phyloP scores from a whole-genome alignment of 2,329 filamentous ascomycete species.

The Penicillium sp. region DNA sequence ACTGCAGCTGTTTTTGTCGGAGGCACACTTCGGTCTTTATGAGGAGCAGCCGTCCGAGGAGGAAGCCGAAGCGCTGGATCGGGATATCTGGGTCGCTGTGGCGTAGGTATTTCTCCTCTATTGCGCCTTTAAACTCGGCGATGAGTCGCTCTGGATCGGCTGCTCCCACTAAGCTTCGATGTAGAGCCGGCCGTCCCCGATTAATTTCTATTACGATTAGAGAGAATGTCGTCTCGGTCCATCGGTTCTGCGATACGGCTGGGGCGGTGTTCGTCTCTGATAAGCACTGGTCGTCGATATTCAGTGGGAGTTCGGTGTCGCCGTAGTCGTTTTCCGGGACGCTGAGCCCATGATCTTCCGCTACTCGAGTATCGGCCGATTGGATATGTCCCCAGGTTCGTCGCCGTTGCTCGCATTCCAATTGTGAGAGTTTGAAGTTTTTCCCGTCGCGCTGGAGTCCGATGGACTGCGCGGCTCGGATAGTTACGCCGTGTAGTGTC shows the following conservation, averaged over 20 bases:
- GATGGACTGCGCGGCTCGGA: slow-evolving; percentile 51
- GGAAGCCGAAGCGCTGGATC: slow-evolving; percentile 31
- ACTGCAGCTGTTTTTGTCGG: slow-evolving; percentile 23
- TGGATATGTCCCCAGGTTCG: slow-evolving; percentile 56
- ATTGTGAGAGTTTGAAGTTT: slow-evolving; percentile 49
- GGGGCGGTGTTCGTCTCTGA: slow-evolving; percentile 48
- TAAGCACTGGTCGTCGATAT: slow-evolving; percentile 55
- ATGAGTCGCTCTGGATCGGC: slow-evolving; percentile 35
- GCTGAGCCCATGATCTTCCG: slow-evolving; percentile 58
- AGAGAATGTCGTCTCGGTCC: slow-evolving; percentile 58
- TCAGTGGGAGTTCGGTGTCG: slow-evolving; percentile 38
- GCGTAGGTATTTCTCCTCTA: slow-evolving; percentile 50
- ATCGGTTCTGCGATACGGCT: slow-evolving; percentile 48
- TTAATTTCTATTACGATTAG: slow-evolving; percentile 54
- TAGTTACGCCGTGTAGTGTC: slow-evolving; percentile 51
- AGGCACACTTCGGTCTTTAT: slow-evolving; percentile 37
- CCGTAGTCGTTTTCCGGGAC: slow-evolving; percentile 46
- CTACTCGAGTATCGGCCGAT: slow-evolving; percentile 42
- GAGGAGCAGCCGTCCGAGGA: slow-evolving; percentile 28
- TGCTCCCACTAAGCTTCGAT: not conserved
- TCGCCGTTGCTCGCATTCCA: slow-evolving; percentile 54
- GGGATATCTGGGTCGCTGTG: slow-evolving; percentile 55
- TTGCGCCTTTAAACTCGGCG: slow-evolving; percentile 40
- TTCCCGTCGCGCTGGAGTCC: slow-evolving; percentile 52
- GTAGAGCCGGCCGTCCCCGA: slow-evolving; percentile 31